Evolutionary conservation across 805 yeast genomes (phyloP).

Genomic region (Hemisphaericaspora nanyangensis): DNA sequence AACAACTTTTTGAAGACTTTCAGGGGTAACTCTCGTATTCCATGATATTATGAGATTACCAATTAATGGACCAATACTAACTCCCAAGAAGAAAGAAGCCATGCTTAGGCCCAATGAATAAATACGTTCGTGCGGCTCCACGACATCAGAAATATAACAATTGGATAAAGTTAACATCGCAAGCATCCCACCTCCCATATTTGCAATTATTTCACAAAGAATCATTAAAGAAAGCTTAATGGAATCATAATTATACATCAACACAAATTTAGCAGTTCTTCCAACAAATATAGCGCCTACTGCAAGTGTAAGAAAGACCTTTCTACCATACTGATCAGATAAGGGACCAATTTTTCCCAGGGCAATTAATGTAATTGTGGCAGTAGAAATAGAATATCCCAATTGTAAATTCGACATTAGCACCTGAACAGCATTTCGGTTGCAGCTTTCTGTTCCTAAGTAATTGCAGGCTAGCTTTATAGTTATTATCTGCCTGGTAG

Average conservation of each 20-base stretch:
- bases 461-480: conserved; percentile 28
- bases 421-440: conserved; percentile 31
- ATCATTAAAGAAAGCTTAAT: conserved; percentile 39
- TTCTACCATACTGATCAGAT: conserved; percentile 37
- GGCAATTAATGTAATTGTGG: conserved; percentile 47
- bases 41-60: conserved; percentile 37
- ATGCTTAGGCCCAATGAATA: conserved; percentile 54
- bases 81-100: conserved; percentile 57
- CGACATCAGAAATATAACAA: conserved; percentile 73
- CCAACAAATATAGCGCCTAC: conserved; percentile 19
- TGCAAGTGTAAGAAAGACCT: conserved; percentile 20
- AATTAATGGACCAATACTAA: conserved; percentile 61
- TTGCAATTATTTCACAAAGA: conserved; percentile 40
- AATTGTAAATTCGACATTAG: conserved; percentile 49
- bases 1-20: not conserved
- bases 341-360: conserved; percentile 47
- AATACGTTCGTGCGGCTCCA: conserved; percentile 56
- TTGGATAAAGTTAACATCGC: conserved; percentile 55
- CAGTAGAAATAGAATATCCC: conserved; percentile 35
- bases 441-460: conserved; percentile 21
- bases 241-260: conserved; percentile 21
- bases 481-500: conserved; percentile 38
- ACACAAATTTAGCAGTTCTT: conserved; percentile 16
- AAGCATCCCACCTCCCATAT: conserved; percentile 61
- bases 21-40: conserved; percentile 4